Base-by-base conservation (phyloP, 176 grass and related monocot species). In the Ensete ventricosum region DNA sequence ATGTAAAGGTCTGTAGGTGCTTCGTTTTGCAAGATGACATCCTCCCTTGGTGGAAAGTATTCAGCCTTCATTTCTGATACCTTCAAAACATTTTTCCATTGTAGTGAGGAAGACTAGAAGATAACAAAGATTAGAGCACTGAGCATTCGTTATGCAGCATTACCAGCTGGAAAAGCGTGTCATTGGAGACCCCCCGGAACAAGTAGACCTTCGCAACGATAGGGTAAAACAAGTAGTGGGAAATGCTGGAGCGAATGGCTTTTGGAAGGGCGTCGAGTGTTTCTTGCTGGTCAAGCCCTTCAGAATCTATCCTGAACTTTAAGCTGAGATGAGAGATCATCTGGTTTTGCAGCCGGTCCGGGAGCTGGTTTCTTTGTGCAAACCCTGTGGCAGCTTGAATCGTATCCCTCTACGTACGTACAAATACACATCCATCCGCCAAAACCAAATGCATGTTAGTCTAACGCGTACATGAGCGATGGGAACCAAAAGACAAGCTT, bases 31-130 rank as follows among this genome's bases (percentile, higher is more conserved):
- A 96, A 82, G 77, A 96, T 96, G 58, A 96, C 89, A 72, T 96
- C 92, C 76, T 96, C 92, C 81, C 92, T 96, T 80, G 92, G 92
- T 74, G 92, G 87, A 86, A 92, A 92, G 81, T 96, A 96, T 80
- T 96, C 92, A 72, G 89, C 89, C 88, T 76, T 96, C 92, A 90
- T 96, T 78, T 96, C 92, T 11, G 92, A 92, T 80, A 96, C 92
- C 92, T 63, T 63, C 60, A 68, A 71, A 27, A 24, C 8, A 19
- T 62, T 21, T n/a, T 62, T 62, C 13, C 7, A 17, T 4, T 6
- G 34, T 43, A 43, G 34, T 43, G 34, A 43, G 34, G 6, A 43
- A 43, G 34, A 43, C 34, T 43, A 5, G 4, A 43, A 43, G 34
- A 43, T 43, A 6, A 43, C 34, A 43, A 43, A 43, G 34, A 43